A percentile compares a stretch with the other conserved stretches of the same genome.
These are phyloP conservation scores for Daldinia sp. DNA, from an alignment of 2,329 filamentous ascomycete genomes.

Conservation along the genomic window DNA sequence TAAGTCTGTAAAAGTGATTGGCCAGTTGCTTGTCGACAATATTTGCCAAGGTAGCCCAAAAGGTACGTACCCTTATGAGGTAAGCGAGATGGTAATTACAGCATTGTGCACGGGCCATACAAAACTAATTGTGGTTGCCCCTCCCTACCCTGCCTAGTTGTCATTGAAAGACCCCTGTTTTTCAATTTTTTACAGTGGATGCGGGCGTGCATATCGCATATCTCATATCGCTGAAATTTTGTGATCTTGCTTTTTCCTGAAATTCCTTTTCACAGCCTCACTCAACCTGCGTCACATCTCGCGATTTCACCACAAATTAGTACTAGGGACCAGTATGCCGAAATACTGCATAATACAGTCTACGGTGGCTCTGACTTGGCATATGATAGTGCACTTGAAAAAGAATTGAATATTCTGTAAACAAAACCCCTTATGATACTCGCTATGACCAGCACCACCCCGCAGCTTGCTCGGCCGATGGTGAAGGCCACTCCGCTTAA, in stretches of 20 bases:
- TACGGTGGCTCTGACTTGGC: slow-evolving; percentile 17
- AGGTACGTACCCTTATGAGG: neutral
- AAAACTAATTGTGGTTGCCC: slow-evolving; percentile 10
- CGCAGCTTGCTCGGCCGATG: slow-evolving; percentile 41
- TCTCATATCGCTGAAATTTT: slow-evolving; percentile 26
- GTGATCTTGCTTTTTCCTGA: slow-evolving; percentile 12
- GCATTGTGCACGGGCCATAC: slow-evolving; percentile 2
- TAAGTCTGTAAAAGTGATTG: neutral
- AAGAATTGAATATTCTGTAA: neutral
- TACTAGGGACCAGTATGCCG: slow-evolving; percentile 33
- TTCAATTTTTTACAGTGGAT: slow-evolving; percentile 21
- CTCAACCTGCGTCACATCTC: slow-evolving; percentile 5
- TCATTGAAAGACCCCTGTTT: slow-evolving; percentile 21
- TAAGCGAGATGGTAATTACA: neutral
- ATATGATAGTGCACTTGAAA: slow-evolving; percentile 6
- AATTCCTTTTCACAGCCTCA: slow-evolving; percentile 2
- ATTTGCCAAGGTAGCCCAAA: too few relatives aligned
- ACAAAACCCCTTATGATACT: neutral
- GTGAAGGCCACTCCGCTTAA: slow-evolving; percentile 55
- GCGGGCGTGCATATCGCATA: neutral
- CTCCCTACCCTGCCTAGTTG: slow-evolving; percentile 14
- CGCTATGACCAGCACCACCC: slow-evolving; percentile 37
- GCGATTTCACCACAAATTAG: slow-evolving; percentile 3
- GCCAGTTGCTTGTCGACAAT: too few relatives aligned
- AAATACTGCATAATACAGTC: slow-evolving; percentile 25